Evolutionary conservation across 2,329 filamentous ascomycete genomes (phyloP), one percentile per base, ranked within the genome.

Genomic region (Penicillium sp.): DNA sequence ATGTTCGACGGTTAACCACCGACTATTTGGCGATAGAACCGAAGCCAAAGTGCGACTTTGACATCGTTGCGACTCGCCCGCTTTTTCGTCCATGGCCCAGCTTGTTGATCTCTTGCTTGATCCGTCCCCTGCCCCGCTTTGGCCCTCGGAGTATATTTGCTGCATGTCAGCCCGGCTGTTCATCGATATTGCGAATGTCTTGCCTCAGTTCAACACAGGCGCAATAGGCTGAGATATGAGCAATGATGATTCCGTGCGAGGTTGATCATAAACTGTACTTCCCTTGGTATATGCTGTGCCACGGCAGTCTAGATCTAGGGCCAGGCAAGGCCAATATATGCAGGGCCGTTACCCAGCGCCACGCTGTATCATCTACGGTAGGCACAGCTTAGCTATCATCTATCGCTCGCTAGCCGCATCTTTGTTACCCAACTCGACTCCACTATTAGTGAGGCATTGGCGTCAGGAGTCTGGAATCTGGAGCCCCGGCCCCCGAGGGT

Each of bases 341-440:
- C 48, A 58, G 47, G 56, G 56, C 56, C 45, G 35, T 52, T 45
- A n/a, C 30, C 48, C 47, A 58, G 23, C 56, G 41, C 45, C 38
- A 46, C 45, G 30, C 19, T 31, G 19, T 21, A 48, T 41, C 35
- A 41, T 13, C 11, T 41, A 15, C 13, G 11, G 35, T 41, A 41
- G 35, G 35, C 35, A 41, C 11, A 41, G 35, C 35, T 41, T 41
- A 41, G 35, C 35, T 41, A 41, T 41, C 35, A 41, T 41, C 13
- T 38, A 5, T 38, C 35, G 35, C 9, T 41, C 15, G 35, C 35
- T 41, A 41, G 35, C 35, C 35, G 13, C 11, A 41, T 41, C 35
- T 41, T 41, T 41, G 35, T 41, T 41, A 41, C 35, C 5, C 35
- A 13, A 17, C 11, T 41, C 15, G 9, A 41, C 35, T 15, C 11